phyloP scores from a whole-genome alignment of 1,284 basidiomycete species.

The Tilletia walkeri region DNA sequence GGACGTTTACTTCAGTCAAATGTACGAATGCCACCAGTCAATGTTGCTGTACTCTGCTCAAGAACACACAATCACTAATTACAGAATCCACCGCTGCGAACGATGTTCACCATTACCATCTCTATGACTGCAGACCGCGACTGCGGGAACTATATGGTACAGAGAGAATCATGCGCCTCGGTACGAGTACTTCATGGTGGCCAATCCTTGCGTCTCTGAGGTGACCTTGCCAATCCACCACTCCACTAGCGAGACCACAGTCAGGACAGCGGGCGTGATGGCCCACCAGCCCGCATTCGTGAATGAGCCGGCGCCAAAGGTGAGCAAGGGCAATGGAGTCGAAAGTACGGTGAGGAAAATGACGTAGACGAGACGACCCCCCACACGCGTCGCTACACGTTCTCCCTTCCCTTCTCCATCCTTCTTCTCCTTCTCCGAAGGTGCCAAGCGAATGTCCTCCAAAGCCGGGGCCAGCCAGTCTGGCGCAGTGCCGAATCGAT shows the following conservation, averaged over 20 bases:
- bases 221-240: conserved; percentile 43
- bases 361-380: conserved; percentile 47
- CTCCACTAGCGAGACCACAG: conserved; percentile 35
- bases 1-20: too few species aligned
- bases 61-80: too few species aligned
- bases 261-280: conserved; percentile 36
- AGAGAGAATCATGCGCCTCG: conserved; percentile 38
- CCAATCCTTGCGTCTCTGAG: conserved; percentile 39
- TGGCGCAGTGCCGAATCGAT: conserved; percentile 53
- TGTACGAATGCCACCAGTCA: too few species aligned
- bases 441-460: conserved; percentile 38
- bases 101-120: too few species aligned
- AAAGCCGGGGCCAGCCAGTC: conserved; percentile 43
- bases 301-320: conserved; percentile 53
- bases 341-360: conserved; percentile 40
- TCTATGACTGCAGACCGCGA: too few species aligned
- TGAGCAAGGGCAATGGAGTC: conserved; percentile 45
- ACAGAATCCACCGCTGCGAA: too few species aligned
- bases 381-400: conserved; percentile 24
- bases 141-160: background rate
- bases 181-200: conserved; percentile 48
- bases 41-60: too few species aligned
- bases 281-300: conserved; percentile 51
- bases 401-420: background rate
- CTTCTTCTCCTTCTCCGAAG: conserved; percentile 26